Evolutionary conservation across 2,329 filamentous ascomycete genomes (phyloP).

Genomic region (Grosmannia clavigera): DNA sequence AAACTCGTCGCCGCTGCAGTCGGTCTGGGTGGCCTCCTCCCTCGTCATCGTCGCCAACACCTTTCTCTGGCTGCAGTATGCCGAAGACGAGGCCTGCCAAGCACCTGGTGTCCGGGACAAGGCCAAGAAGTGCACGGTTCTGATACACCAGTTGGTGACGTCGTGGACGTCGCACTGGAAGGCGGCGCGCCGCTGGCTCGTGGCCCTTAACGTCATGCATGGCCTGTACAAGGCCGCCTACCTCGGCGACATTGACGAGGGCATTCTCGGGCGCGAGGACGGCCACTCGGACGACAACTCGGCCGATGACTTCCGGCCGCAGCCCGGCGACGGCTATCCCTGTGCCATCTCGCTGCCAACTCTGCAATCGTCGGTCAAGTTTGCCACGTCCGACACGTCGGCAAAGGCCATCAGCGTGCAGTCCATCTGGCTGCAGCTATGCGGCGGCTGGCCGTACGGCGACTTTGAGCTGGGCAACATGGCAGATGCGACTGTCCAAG

Average conservation of each 20-base stretch:
- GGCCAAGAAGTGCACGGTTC: constrained; percentile 6
- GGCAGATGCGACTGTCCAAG: neutral
- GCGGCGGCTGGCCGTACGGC: neutral
- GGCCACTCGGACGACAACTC: neutral
- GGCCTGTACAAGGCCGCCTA: constrained; percentile 15
- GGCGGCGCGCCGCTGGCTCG: constrained; percentile 11
- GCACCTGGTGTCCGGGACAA: neutral
- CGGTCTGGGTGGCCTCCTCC: constrained; percentile 13
- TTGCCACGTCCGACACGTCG: neutral
- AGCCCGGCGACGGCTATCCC: constrained; percentile 4
- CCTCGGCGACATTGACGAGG: constrained; percentile 10
- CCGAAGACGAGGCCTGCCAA: constrained; percentile 8
- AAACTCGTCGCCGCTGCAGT: constrained; percentile 3
- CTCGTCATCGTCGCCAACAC: constrained; percentile 11
- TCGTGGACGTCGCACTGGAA: constrained; percentile 11
- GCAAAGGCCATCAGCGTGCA: constrained; percentile 1
- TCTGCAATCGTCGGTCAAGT: neutral
- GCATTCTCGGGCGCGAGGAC: neutral
- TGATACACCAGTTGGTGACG: constrained; percentile 7
- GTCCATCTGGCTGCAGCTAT: constrained; percentile 3
- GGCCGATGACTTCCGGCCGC: constrained; percentile 1
- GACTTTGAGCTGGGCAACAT: neutral
- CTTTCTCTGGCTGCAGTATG: constrained; percentile 13
- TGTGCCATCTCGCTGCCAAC: neutral
- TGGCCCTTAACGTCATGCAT: constrained; percentile 13